Evolutionary conservation across 179 eudicot species (phyloP).

Genomic region (Drosera spatulata): DNA sequence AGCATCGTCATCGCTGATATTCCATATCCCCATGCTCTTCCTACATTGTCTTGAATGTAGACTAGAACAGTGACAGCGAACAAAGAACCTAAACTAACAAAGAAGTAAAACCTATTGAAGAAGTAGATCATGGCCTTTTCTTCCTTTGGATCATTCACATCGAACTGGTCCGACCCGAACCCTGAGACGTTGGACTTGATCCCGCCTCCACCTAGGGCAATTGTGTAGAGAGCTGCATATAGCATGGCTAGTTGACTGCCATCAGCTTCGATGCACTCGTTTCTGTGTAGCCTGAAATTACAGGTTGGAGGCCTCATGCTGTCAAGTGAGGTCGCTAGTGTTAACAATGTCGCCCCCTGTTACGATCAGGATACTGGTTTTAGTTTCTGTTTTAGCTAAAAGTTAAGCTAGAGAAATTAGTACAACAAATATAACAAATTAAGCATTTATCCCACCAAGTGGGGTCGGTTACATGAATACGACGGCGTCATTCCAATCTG

Average conservation of each 20-base stretch:
- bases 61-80: constrained; percentile 82
- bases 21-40: constrained; percentile 92
- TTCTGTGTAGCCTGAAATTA: constrained; percentile 21
- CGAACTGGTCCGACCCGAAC: constrained; percentile 85
- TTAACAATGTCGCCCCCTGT: constrained; percentile 70
- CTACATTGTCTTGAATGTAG: constrained; percentile 79
- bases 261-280: constrained; percentile 50
- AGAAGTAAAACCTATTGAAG: constrained; percentile 87
- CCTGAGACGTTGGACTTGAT: constrained; percentile 95
- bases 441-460: too few species aligned
- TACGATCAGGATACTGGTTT: neutral
- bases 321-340: constrained; percentile 62
- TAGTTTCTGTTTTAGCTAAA: too few species aligned
- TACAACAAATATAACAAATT: too few species aligned
- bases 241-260: constrained; percentile 66
- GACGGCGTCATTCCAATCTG: too few species aligned
- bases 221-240: constrained; percentile 69
- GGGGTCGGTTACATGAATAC: too few species aligned
- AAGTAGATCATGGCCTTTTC: constrained; percentile 79
- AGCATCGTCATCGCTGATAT: constrained; percentile 84
- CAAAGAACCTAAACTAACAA: constrained; percentile 76
- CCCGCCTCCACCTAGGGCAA: constrained; percentile 90
- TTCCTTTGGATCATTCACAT: constrained; percentile 22
- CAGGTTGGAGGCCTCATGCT: constrained; percentile 87
- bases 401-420: too few species aligned